Evolutionary conservation across 257 asterid species (phyloP), one percentile per base, ranked within the genome.

Genomic region (Cordia subcordata): DNA sequence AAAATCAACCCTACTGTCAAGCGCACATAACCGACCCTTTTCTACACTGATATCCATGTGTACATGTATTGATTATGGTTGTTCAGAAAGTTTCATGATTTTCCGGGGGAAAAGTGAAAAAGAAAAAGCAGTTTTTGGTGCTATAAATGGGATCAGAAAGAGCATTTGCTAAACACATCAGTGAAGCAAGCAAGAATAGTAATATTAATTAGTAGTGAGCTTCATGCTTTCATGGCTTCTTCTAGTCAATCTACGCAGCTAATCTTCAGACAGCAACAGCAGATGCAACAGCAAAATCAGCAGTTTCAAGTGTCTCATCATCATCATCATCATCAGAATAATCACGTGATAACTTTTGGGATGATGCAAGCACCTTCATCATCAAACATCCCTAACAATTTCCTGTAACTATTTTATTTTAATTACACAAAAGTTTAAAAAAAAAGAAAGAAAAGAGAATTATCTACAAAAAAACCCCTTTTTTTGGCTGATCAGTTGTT

Each of bases 331-430:
- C 79, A 67, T 1, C 58, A 65, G 17, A 49, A 72, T 40, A 70
- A 52, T 54, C 71, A 80, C 67, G 91, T 82, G 72, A 86, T 82
- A 17, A 75, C 95, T 4, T 84, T 86, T 50, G 89, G 35, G 56
- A 79, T 80, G 88, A 80, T 75, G 75, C 95, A 69, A 10, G 67
- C 87, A 0, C 66, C 94, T 1, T 68, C 89, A 61, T 68, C 88
- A 27, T 47, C 88, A 53, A 40, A 68, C 59, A 60, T 81, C 23
- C 87, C 84, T 5, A 67, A 63, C 21, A 63, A 55, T 66, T 86
- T 71, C 83, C 67, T 89, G 95, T 82, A 77, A 57, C 13, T 42
- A 10, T 42, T 14, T 3, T 23, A 53, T 1, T 14, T 10, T 19
- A 21, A 44, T 1, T 11, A 53, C 13, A 27, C 35, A 27, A 27